Evolutionary conservation across 441 rosid genomes (phyloP), one percentile per base, ranked within the genome.

Genomic region (Hypseocharis bilobata): DNA sequence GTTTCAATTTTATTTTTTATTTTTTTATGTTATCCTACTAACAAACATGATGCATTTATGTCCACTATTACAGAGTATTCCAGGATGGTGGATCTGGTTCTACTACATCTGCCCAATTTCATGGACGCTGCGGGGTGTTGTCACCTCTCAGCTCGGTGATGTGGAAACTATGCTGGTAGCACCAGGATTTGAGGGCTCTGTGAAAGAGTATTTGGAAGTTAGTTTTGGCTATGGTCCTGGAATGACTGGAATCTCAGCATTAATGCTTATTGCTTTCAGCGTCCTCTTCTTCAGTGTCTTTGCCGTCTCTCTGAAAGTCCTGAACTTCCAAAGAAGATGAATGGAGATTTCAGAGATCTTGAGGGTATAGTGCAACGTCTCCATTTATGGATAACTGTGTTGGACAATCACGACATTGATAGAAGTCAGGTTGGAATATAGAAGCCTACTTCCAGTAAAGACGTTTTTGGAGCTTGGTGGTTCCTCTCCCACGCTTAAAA

Each of bases 61-160:
- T 65, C 13, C 63, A n/a, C 16, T 14, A 42, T 69, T 74, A 65
- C 79, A 87, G 94, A 72, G 40, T 17, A 85, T 88, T 30, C 94
- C 94, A 0, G 85, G 75, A 71, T 92, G 96, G 96, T 89, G 96
- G 98, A 70, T 92, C 32, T 92, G 96, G 96, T 89, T 89, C 84
- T 85, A 88, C 74, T 82, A 88, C 81, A 79, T 89, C 30, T 79
- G 84, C 75, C 96, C 96, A 23, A 70, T 88, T 69, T 83, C 96
- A 14, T 92, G 98, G 98, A 92, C 91, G 25, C 80, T 92, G 32
- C 76, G 73, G 45, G 96, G 96, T 8, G 23, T 88, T 20, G 80
- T 89, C 54, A 67, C 80, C 20, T 89, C 98, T 57, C 96, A 86
- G 86, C 91, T 89, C 11, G 91, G 94, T 25, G 92, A 92, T 73